Evolutionary conservation across 352 stramenopile species (phyloP).

Genomic region (Pythium sp.): DNA sequence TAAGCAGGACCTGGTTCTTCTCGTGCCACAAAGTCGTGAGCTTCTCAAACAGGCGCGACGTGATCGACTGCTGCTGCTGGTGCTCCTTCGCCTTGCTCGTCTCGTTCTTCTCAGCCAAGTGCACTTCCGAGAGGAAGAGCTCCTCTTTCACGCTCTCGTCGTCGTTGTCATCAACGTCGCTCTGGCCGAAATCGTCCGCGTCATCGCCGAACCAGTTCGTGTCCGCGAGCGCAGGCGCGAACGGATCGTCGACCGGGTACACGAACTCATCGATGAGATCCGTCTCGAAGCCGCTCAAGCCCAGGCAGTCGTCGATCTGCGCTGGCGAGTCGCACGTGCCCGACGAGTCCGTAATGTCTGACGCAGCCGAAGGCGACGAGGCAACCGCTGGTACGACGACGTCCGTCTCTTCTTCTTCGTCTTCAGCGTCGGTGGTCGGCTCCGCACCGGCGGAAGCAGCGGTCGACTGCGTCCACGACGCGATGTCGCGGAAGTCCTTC

Average conservation of each 20-base stretch:
- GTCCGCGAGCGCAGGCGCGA: constrained; percentile 49
- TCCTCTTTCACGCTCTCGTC: constrained; percentile 25
- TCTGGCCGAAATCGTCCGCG: constrained; percentile 54
- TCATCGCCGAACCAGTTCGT: constrained; percentile 68
- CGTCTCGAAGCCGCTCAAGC: constrained; percentile 48
- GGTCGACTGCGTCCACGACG: constrained; percentile 53
- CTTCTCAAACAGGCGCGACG: constrained; percentile 73
- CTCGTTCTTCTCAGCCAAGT: constrained; percentile 19
- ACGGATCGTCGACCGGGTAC: constrained; percentile 77
- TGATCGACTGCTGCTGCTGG: constrained; percentile 39
- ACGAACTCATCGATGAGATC: constrained; percentile 81
- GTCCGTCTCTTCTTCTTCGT: constrained; percentile 22
- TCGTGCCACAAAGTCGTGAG: constrained; percentile 79
- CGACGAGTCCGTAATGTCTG: constrained; percentile 66
- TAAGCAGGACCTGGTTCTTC: constrained; percentile 84
- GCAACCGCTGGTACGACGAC: constrained; percentile 16
- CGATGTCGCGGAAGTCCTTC: constrained; percentile 83
- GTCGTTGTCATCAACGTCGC: constrained; percentile 50
- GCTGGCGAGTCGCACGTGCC: constrained; percentile 55
- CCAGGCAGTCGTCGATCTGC: constrained; percentile 39
- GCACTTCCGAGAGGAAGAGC: constrained; percentile 16
- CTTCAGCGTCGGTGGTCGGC: constrained; percentile 31
- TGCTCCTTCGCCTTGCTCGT: constrained; percentile 5
- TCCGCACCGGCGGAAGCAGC: constrained; percentile 29
- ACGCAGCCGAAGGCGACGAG: constrained; percentile 57